Evolutionary conservation across 306 rosid genomes (phyloP), one percentile per base, ranked within the genome.

Genomic region (Quercus bicolor): DNA sequence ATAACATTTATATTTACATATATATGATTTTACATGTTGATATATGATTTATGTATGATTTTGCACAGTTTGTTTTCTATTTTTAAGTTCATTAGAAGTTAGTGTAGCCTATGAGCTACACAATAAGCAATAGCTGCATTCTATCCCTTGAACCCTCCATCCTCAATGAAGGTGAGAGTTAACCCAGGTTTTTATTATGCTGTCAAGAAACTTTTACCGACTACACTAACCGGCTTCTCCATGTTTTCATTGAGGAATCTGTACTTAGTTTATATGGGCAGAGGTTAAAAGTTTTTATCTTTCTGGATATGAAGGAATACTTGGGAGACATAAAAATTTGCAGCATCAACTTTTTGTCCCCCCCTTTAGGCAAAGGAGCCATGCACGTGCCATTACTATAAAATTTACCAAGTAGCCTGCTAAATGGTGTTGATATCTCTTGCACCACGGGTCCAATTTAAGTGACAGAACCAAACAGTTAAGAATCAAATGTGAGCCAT

Each of bases 231-330:
- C 13, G 16, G 53, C 24, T 23, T 26, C 29, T 60, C 13, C 66
- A 23, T 60, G 66, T 60, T 60, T 60, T 5, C 29, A 23, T 75
- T 60, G 48, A 70, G 71, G 79, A 77, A 62, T 43, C 34, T 59
- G 26, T 65, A 37, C 60, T 6, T 76, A n/a, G 68, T 72, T 62
- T 68, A 34, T 15, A 76, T 2, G 34, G 60, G 56, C 28, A 23
- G 79, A 78, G 64, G 76, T 75, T 60, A 20, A 28, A 12, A 74
- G 66, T 61, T 73, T 18, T 64, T 62, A n/a, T 70, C 14, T 74
- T 56, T 61, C 72, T 52, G 77, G 82, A 80, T 81, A 64, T 85
- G 80, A 72, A 80, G 72, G 87, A 88, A 88, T 76, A 80, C 8
- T 31, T 68, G 57, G 40, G 79, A 65, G 74, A 53, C 80, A 73